These are phyloP conservation scores for Obelidium mucronatum DNA, from an alignment of 192 early-diverging fungal species.

Conservation along the genomic window DNA sequence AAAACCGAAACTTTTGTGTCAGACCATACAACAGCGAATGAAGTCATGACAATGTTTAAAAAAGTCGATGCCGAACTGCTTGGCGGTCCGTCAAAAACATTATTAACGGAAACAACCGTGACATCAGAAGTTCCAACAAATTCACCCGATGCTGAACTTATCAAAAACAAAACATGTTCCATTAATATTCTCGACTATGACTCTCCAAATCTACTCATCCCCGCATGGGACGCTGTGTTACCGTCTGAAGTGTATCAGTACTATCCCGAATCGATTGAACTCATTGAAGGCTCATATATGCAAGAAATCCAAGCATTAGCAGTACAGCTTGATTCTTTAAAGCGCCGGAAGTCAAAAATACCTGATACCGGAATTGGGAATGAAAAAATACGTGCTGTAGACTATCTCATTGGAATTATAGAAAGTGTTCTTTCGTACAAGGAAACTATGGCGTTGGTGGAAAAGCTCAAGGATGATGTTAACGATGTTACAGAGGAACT, in stretches of 20 bases:
- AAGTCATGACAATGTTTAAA: constrained; percentile 27
- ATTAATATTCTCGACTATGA: not conserved
- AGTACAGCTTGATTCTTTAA: not conserved
- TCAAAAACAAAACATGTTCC: not conserved
- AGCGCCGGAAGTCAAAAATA: constrained; percentile 13
- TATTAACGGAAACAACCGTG: not conserved
- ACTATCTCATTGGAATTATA: not conserved
- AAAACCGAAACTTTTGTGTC: not conserved
- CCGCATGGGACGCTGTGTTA: not conserved
- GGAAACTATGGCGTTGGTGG: not conserved
- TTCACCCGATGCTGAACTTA: not conserved
- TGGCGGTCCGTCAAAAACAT: not conserved
- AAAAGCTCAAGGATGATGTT: not conserved
- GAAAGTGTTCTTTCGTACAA: not conserved
- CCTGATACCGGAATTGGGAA: not conserved
- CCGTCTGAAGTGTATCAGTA: not conserved
- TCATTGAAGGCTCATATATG: not conserved
- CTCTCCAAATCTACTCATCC: too few relatives aligned
- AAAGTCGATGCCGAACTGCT: constrained; percentile 4
- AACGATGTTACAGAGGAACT: not conserved
- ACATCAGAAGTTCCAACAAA: not conserved
- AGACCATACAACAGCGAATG: not conserved
- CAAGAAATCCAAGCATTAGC: not conserved
- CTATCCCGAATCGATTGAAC: not conserved
- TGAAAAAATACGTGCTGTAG: not conserved